Evolutionary conservation across 2,329 filamentous ascomycete species (phyloP), one percentile per base, ranked within the genome.

Genomic region (Blastomyces percursus): DNA sequence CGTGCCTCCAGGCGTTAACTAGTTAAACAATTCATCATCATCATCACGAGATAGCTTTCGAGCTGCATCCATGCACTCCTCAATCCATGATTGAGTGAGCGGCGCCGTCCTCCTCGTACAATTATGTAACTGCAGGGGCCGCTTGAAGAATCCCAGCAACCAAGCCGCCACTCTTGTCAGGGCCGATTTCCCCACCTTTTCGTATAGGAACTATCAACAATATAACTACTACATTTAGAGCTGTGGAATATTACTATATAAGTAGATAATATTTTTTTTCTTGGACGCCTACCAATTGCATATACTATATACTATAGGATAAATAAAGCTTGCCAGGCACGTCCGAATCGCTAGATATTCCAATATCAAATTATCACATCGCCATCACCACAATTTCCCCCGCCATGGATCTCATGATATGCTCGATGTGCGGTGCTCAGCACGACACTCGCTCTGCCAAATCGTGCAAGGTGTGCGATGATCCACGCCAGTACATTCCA

Each of bases 391-490:
- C 1, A 35, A 35, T 32, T 42, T 27, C 21, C 38, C n/a, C 24
- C 24, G 35, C 61, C 19, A 60, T 67, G 52, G 70, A 71, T 58
- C 65, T 72, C 27, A 42, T 66, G 48, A 69, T 71, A 63, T 72
- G 71, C 59, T 63, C 67, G 24, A 70, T 69, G 24, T 72, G 70
- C 62, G 70, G 70, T 48, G 67, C 67, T 3, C 70, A 72, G 55
- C 69, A 68, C 62, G 61, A 65, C 5, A 63, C 61, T 19, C 59
- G 64, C 2, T 57, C 66, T 5, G 62, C 62, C 42, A 57, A 66
- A n/a, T 66, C 69, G 16, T 72, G 71, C 64, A 68, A 69, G 56
- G 69, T 72, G 61, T 72, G 71, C 63, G 71, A 72, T 65, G 71
- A 72, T 62, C 70, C 71, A 3, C 66, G 71, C 12, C 70, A 72